Conservation (phyloP, 2,329 filamentous ascomycete genomes). For the Sclerotinia trifoliorum region DNA sequence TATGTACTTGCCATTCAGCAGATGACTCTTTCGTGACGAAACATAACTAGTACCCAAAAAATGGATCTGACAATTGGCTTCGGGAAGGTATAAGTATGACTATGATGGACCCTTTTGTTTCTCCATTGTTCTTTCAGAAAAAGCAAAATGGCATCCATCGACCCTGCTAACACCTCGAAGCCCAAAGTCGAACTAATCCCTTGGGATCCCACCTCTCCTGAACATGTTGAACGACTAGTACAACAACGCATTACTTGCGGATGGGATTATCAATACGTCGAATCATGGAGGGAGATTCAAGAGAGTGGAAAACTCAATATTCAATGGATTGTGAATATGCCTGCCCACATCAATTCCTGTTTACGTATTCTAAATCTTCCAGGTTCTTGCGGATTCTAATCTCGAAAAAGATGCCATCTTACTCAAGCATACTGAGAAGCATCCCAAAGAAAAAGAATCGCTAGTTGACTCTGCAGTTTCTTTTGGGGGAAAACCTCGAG, state of each 20-base stretch:
- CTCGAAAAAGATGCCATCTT: conserved; percentile 28
- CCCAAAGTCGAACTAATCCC: conserved; percentile 44
- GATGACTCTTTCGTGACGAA: neutral
- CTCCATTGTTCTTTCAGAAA: neutral
- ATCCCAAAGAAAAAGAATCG: conserved; percentile 27
- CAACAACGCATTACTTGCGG: conserved; percentile 49
- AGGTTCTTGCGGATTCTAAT: conserved; percentile 30
- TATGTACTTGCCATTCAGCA: conserved; percentile 3
- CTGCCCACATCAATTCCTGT: neutral
- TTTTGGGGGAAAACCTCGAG: conserved; percentile 28
- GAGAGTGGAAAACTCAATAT: conserved; percentile 28
- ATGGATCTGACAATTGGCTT: too few relatives aligned
- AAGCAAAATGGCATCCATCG: neutral
- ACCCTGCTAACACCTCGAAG: conserved; percentile 1
- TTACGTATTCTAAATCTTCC: conserved; percentile 5
- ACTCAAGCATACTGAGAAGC: conserved; percentile 26
- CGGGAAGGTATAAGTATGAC: neutral
- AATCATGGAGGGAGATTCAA: conserved; percentile 28
- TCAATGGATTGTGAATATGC: conserved; percentile 33
- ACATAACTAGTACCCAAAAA: neutral
- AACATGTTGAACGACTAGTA: conserved; percentile 45
- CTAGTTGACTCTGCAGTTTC: conserved; percentile 30
- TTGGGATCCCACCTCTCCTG: conserved; percentile 45
- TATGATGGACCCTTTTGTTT: neutral
- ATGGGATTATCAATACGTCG: conserved; percentile 45